A percentile compares a stretch with the other conserved stretches of the same genome.
Evolutionary conservation across 1,284 basidiomycete species (phyloP).

Genomic region (Rhodotorula sp.): DNA sequence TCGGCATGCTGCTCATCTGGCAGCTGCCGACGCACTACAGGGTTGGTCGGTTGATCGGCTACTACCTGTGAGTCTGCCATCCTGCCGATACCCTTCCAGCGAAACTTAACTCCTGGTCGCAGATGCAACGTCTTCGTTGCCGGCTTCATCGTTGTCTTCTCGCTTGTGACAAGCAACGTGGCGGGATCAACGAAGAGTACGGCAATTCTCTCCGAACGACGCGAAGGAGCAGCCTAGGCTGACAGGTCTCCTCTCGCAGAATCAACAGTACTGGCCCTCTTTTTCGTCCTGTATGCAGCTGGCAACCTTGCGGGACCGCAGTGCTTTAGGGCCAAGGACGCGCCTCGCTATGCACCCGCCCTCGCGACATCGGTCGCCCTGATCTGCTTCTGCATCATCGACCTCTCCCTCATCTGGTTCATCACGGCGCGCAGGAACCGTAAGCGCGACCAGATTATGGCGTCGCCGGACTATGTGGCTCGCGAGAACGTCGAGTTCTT

Average conservation of each 20-base stretch:
- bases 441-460: background rate
- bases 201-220: background rate
- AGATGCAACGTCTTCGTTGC: no score
- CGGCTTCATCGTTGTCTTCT: slow-evolving; percentile 3
- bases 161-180: slow-evolving; percentile 4
- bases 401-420: slow-evolving; percentile 7
- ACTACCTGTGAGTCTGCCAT: slow-evolving; percentile 19
- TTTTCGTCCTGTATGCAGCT: slow-evolving; percentile 19
- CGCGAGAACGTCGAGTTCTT: slow-evolving; percentile 8
- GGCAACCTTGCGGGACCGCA: slow-evolving; percentile 19
- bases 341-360: slow-evolving; percentile 10
- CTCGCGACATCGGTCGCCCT: slow-evolving; percentile 6
- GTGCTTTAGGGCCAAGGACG: slow-evolving; percentile 7
- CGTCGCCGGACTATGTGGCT: background rate
- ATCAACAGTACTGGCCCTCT: slow-evolving; percentile 14
- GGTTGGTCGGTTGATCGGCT: slow-evolving; percentile 12
- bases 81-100: no score
- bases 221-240: no score
- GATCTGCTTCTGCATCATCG: slow-evolving; percentile 1
- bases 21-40: slow-evolving; percentile 1
- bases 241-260: slow-evolving; percentile 8
- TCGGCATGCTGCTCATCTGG: slow-evolving; percentile 18
- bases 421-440: slow-evolving; percentile 10
- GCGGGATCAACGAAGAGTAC: slow-evolving; percentile 1
- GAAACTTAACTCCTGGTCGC: background rate